Base-by-base conservation (phyloP, 805 yeast genomes). In the Schwanniomyces pseudopolymorphus region DNA sequence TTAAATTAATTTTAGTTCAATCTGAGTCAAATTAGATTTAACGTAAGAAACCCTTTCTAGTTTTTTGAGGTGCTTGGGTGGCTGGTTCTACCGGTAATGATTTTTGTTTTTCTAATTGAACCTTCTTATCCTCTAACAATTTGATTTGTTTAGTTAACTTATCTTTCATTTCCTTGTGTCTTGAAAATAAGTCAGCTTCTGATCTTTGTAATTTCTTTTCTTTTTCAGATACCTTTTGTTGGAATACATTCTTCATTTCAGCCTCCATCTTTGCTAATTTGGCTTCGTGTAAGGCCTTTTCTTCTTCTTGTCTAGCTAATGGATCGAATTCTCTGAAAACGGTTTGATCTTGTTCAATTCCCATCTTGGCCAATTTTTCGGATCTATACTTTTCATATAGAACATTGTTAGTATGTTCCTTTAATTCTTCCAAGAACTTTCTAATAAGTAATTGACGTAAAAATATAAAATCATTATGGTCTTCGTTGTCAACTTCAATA, bases 321-420 rank as follows among this genome's bases (percentile, higher is more conserved):
- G 99, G 99, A 68, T 92, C 96, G 62, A 90, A 89, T 66, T 89
- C 97, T 66, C 85, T 84, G 75, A 94, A 94, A n/a, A 92, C 98
- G 27, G 85, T 61, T 66, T 85, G 82, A 72, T 94, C 98, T 72
- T 94, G 99, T 64, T 84, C 84, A 60, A 92, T 87, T 45, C 98
- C 99, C 78, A 89, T 78, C 55, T 75, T 79, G 43, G 67, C 62
- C 67, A 94, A 80, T 72, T 92, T 92, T 44, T 83, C 85, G 33
- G 91, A 79, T 72, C 99, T 83, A 74, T 94, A 94, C 57, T 81
- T 79, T 72, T 94, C 99, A 67, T 91, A 94, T 57, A 91, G 75
- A 19, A 66, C 67, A 50, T 84, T 83, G 44, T 84, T 69, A 27
- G 99, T 92, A 52, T 82, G 76, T 67, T 94, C 98, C 61, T 90